Percentiles rank a stretch among this genome's conserved stretches.
phyloP scores from a whole-genome alignment of 495 filamentous ascomycete species.

The Neurospora pannonica region DNA sequence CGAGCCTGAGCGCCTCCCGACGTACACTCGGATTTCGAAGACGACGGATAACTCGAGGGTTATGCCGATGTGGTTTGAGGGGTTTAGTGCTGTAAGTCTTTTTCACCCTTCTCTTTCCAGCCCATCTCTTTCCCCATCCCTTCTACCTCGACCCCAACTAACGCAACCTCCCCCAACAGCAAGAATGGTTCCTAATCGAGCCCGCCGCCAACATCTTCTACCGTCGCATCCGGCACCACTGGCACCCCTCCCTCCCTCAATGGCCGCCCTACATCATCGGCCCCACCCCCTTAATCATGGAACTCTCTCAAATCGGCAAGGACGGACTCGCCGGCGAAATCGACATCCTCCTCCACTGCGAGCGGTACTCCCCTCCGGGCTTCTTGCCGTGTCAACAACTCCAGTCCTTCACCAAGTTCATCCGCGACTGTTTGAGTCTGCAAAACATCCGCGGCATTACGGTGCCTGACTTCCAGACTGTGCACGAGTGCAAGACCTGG shows the following conservation, averaged over 20 bases:
- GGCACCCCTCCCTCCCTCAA: neutral
- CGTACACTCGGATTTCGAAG: neutral
- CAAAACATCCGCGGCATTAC: neutral
- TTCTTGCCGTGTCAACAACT: neutral
- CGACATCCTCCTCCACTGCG: neutral
- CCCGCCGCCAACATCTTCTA: neutral
- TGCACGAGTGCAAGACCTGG: neutral
- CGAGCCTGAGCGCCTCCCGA: neutral
- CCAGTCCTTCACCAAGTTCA: neutral
- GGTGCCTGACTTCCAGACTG: neutral
- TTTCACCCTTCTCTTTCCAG: neutral
- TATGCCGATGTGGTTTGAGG: neutral
- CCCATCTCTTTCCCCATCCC: neutral
- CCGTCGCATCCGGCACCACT: neutral
- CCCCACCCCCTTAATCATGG: neutral
- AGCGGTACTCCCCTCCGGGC: neutral
- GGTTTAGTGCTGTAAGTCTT: neutral
- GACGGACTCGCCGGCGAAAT: neutral
- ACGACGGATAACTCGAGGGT: neutral
- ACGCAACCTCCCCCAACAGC: neutral
- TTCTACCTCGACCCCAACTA: neutral
- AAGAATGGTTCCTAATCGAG: neutral
- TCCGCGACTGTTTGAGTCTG: neutral
- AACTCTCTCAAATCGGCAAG: neutral
- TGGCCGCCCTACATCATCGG: constrained; percentile 1